Evolutionary conservation across 306 rosid species (phyloP), one percentile per base, ranked within the genome.

Genomic region (Dryas octopetala): DNA sequence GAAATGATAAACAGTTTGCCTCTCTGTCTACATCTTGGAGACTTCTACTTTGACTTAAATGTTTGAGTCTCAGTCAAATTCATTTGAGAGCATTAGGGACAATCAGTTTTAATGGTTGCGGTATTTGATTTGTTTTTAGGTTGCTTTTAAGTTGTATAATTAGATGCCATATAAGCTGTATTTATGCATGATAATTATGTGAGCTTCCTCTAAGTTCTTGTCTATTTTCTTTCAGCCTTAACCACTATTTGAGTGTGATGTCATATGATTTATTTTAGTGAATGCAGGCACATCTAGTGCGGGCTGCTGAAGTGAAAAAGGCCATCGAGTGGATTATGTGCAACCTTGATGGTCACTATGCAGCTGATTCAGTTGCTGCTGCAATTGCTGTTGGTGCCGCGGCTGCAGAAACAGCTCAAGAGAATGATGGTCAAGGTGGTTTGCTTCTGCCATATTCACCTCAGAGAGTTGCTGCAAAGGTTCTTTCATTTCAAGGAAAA

Each of bases 281-380:
- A 96, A 84, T 92, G 98, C 99, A 96, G 99, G 98, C 93, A 83
- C 99, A 96, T 92, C 91, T 96, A 84, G 84, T 89, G 76, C 96
- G 85, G 86, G 96, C 99, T 75, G 92, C 98, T 79, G 97, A 96
- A 87, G 97, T 96, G 88, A 96, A 96, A 83, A 92, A 82, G 76
- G 94, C 96, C 78, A 90, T 90, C 28, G 99, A 92, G 80, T 92
- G 97, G 99, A 96, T 96, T 83, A 89, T 96, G 91, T 81, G 82
- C 90, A 96, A 88, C 83, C 83, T 83, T 74, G 99, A 96, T 83
- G 98, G 92, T 68, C 93, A 92, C 79, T 96, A 92, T 85, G 99
- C 98, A 78, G 91, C 98, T 8, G 92, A 92, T 80, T 88, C 99
- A 40, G 97, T 92, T 81, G 96, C 96, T 78, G 88, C 95, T 26